phyloP scores from a whole-genome alignment of 2,329 filamentous ascomycete species.

The Aspergillus puulaauensis region DNA sequence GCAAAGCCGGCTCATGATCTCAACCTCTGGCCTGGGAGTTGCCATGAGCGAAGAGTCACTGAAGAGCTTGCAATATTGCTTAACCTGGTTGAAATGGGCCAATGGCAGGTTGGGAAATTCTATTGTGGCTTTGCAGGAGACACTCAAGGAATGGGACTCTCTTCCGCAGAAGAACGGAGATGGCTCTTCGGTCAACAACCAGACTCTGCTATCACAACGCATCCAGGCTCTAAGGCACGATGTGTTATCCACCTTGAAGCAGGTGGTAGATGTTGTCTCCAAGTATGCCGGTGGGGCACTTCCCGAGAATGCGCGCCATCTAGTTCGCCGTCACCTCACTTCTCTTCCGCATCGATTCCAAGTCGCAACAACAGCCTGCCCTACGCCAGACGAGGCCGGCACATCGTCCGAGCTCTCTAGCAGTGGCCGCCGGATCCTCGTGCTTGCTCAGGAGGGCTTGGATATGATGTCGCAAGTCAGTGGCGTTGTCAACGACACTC shows the following conservation, averaged over 20 bases:
- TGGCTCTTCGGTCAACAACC: conserved; percentile 20
- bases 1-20: conserved; percentile 83
- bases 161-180: conserved; percentile 34
- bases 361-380: conserved; percentile 60
- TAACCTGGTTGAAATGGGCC: conserved; percentile 76
- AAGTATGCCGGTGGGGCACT: conserved; percentile 89
- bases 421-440: conserved; percentile 72
- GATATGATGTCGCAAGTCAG: conserved; percentile 95
- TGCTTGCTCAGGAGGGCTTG: conserved; percentile 84
- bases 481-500: conserved; percentile 81
- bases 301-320: conserved; percentile 79
- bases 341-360: conserved; percentile 82
- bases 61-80: conserved; percentile 78
- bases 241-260: conserved; percentile 75
- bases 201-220: conserved; percentile 42
- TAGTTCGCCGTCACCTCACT: conserved; percentile 81
- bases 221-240: conserved; percentile 69
- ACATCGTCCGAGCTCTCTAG: conserved; percentile 49
- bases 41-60: conserved; percentile 89
- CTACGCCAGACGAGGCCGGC: conserved; percentile 31
- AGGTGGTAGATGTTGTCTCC: conserved; percentile 80
- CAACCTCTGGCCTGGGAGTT: conserved; percentile 84
- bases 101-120: conserved; percentile 77
- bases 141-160: conserved; percentile 77
- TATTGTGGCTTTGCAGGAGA: conserved; percentile 70